These are phyloP conservation scores for Asterella californica DNA, from an alignment of 225 moss, liverwort and hornwort species.

Conservation along the genomic window DNA sequence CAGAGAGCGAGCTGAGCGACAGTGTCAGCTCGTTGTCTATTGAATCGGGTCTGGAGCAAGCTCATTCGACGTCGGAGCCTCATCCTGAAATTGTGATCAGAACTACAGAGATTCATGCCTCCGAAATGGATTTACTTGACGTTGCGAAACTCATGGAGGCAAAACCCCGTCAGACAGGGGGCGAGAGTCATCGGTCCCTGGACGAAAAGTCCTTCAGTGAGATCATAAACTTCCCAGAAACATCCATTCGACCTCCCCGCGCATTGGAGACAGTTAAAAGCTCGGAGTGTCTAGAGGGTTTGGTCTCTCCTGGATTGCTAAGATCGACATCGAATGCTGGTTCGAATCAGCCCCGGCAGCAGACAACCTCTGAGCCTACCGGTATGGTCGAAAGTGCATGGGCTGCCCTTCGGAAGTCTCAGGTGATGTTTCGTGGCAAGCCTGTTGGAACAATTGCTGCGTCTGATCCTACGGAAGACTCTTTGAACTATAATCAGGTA, in stretches of 20 bases:
- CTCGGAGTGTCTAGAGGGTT: constrained; percentile 88
- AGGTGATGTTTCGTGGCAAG: constrained; percentile 65
- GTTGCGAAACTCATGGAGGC: constrained; percentile 54
- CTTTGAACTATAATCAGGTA: constrained; percentile 97
- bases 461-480: constrained; percentile 82
- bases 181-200: constrained; percentile 68
- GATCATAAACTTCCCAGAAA: constrained; percentile 74
- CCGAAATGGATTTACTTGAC: constrained; percentile 35
- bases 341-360: constrained; percentile 56
- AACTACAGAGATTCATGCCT: constrained; percentile 11
- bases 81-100: not conserved
- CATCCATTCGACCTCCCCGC: constrained; percentile 65
- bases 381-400: constrained; percentile 77
- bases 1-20: not conserved
- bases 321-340: constrained; percentile 35
- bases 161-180: constrained; percentile 53
- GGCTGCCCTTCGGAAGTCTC: constrained; percentile 68
- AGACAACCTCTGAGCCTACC: constrained; percentile 70
- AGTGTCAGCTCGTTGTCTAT: not conserved
- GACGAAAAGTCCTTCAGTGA: constrained; percentile 90
- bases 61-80: not conserved
- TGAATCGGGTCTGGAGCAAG: not conserved
- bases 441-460: constrained; percentile 96
- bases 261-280: constrained; percentile 90
- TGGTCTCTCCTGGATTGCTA: constrained; percentile 63